A percentile compares a stretch with the other conserved stretches of the same genome.
These are phyloP conservation scores for Zygosaccharomyces sapae DNA, from an alignment of 1,139 yeast species.

Conservation along the genomic window DNA sequence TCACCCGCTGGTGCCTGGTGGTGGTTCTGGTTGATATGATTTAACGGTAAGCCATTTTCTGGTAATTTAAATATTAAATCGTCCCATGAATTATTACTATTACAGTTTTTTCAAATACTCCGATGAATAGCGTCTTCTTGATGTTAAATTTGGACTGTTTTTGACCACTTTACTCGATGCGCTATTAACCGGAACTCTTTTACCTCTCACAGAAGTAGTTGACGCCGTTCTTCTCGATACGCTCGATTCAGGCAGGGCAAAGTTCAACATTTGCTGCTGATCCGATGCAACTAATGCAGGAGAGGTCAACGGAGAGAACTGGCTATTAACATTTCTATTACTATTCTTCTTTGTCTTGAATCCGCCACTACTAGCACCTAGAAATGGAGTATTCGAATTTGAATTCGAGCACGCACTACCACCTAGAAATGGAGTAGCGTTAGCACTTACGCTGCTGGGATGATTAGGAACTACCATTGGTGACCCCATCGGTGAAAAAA, in stretches of 20 bases:
- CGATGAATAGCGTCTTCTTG: constrained; percentile 19
- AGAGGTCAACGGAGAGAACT: constrained; percentile 30
- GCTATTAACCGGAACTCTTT: constrained; percentile 12
- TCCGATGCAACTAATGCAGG: constrained; percentile 28
- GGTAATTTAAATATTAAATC: constrained; percentile 32
- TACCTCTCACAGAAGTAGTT: constrained; percentile 14
- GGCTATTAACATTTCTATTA: constrained; percentile 9
- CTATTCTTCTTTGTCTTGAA: constrained; percentile 4
- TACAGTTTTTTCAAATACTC: constrained; percentile 17
- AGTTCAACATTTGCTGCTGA: constrained; percentile 18
- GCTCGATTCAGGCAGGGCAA: constrained; percentile 23
- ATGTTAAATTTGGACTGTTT: constrained; percentile 28
- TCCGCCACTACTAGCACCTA: constrained; percentile 9
- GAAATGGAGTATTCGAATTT: constrained; percentile 16
- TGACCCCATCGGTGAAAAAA: constrained; percentile 30
- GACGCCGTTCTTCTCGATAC: constrained; percentile 15
- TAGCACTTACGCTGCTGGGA: constrained; percentile 10
- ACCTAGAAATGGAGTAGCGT: constrained; percentile 21
- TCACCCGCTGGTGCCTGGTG: constrained; percentile 11
- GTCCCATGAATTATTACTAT: constrained; percentile 23
- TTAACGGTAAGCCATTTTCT: constrained; percentile 22
- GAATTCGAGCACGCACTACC: constrained; percentile 11
- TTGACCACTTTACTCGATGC: constrained; percentile 25
- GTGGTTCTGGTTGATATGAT: background rate
- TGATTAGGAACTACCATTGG: constrained; percentile 26